Conservation (phyloP, 345 rosid genomes). For the Physaria fendleri region DNA sequence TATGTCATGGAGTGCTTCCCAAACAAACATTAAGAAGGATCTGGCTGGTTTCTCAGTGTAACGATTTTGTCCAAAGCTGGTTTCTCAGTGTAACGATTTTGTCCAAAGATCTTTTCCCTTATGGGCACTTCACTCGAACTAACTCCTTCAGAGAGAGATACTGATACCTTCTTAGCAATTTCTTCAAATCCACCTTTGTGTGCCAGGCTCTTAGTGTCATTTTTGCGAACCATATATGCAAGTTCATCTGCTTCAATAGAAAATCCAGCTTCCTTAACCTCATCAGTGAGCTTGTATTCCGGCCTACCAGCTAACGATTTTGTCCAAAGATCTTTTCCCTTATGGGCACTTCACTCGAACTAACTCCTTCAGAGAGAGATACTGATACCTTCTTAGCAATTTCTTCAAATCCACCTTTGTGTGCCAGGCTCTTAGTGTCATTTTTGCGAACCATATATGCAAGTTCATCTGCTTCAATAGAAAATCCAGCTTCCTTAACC, state of each 20-base stretch:
- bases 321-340: slow-evolving; percentile 53
- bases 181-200: slow-evolving; percentile 58
- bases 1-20: slow-evolving; percentile 46
- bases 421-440: slow-evolving; percentile 41
- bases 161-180: slow-evolving; percentile 43
- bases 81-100: slow-evolving; percentile 52
- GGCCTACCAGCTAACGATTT: slow-evolving; percentile 38
- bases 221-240: slow-evolving; percentile 56
- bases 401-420: slow-evolving; percentile 58
- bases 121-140: slow-evolving; percentile 36
- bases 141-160: slow-evolving; percentile 46
- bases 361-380: slow-evolving; percentile 44
- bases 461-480: slow-evolving; percentile 64
- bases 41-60: slow-evolving; percentile 56
- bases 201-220: slow-evolving; percentile 43
- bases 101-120: slow-evolving; percentile 52
- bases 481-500: slow-evolving; percentile 53
- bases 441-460: slow-evolving; percentile 59
- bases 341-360: slow-evolving; percentile 35
- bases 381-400: slow-evolving; percentile 46
- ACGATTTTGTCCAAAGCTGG: no score
- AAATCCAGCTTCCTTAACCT: slow-evolving; percentile 56
- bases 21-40: slow-evolving; percentile 39
- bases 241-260: slow-evolving; percentile 65
- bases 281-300: slow-evolving; percentile 50